Conservation (phyloP, 2,329 filamentous ascomycete species). For the Aspergillus clavatus region DNA sequence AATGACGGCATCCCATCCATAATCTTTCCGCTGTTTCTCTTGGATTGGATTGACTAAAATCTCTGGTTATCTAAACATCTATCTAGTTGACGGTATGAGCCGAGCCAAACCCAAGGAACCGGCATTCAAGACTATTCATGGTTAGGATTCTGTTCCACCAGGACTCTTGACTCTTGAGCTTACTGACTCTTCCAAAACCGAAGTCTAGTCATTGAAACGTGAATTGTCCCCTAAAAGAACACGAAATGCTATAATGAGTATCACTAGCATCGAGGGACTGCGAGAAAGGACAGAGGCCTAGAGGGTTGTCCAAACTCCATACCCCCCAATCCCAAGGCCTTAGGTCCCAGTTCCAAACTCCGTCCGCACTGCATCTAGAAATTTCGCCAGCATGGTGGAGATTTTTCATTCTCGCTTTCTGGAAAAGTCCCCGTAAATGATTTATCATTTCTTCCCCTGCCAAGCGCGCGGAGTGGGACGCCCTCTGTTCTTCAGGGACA, state of each 20-base stretch:
- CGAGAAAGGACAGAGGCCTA: too few species aligned
- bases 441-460: conserved; percentile 19
- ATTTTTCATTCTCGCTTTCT: background rate
- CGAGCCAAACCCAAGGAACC: background rate
- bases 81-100: background rate
- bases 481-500: conserved; percentile 19
- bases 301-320: too few species aligned
- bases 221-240: too few species aligned
- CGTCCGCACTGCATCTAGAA: conserved; percentile 24
- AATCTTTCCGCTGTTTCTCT: too few species aligned
- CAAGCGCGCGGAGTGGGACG: conserved; percentile 23
- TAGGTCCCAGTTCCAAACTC: conserved; percentile 9
- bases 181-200: background rate
- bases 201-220: too few species aligned
- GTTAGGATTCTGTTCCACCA: background rate
- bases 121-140: background rate
- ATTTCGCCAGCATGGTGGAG: conserved; percentile 18
- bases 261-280: too few species aligned
- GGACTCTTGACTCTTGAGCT: background rate
- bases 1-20: too few species aligned
- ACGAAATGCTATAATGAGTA: too few species aligned
- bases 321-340: too few species aligned
- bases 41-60: background rate
- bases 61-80: background rate
- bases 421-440: conserved; percentile 8